A percentile compares a stretch with the other conserved stretches of the same genome.
Evolutionary conservation across 2,329 filamentous ascomycete genomes (phyloP).

Genomic region (Diatrype stigma): DNA sequence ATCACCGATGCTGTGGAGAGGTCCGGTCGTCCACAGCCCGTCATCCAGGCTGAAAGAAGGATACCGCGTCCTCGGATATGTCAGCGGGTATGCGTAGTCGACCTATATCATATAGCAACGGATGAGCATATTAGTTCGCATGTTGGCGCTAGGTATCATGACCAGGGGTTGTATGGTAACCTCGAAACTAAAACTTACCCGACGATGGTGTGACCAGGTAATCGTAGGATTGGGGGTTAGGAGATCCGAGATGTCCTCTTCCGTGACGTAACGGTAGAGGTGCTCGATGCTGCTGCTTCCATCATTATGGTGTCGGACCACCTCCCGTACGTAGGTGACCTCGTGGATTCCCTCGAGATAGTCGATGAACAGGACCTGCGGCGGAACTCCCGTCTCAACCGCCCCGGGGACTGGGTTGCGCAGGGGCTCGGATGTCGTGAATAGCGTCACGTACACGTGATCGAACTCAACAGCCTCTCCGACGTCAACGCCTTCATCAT

Average conservation of each 20-base stretch:
- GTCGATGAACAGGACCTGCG: conserved; percentile 10
- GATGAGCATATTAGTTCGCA: no score
- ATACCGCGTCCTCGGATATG: conserved; percentile 9
- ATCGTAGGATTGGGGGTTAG: conserved; percentile 7
- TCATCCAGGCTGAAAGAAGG: conserved; percentile 15
- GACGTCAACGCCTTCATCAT: background rate
- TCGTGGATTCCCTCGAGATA: conserved; percentile 4
- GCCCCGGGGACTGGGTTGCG: background rate
- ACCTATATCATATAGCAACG: no score
- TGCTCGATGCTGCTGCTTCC: conserved; percentile 8
- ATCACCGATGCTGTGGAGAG: conserved; percentile 16
- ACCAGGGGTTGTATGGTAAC: no score
- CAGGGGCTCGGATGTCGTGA: conserved; percentile 8
- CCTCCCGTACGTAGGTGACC: conserved; percentile 10
- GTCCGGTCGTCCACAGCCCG: conserved; percentile 23
- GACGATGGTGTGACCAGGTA: conserved; percentile 13
- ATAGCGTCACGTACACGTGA: conserved; percentile 9
- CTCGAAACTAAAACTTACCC: conserved; percentile 10
- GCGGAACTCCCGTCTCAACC: conserved; percentile 1
- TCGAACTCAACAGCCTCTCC: conserved; percentile 12
- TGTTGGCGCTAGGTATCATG: no score
- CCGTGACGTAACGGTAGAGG: conserved; percentile 14
- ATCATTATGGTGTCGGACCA: conserved; percentile 2
- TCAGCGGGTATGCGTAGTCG: conserved; percentile 17
- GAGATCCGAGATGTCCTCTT: conserved; percentile 4